A percentile compares a stretch with the other conserved stretches of the same genome.
Evolutionary conservation across 257 asterid genomes (phyloP).

Genomic region (Gardenia jasminoides): DNA sequence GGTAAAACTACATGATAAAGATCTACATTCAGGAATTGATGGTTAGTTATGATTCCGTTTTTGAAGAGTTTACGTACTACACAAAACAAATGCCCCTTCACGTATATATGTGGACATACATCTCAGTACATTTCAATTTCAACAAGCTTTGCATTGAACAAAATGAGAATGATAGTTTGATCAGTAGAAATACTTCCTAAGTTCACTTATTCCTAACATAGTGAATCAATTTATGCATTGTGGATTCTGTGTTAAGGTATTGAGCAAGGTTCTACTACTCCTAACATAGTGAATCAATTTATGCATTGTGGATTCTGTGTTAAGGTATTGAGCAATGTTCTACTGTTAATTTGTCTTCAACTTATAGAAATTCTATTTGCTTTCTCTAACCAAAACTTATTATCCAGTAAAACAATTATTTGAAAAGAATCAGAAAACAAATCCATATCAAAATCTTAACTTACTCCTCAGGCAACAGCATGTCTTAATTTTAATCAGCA

Average conservation of each 20-base stretch:
- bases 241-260: no score
- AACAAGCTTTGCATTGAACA: no score
- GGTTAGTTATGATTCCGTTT: neutral
- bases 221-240: no score
- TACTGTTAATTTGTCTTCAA: neutral
- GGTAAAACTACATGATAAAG: neutral
- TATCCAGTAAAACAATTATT: neutral
- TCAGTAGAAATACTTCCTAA: neutral
- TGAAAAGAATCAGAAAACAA: neutral
- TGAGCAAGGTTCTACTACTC: no score
- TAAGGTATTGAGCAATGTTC: no score
- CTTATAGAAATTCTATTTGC: neutral
- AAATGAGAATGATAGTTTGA: no score
- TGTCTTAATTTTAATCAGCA: neutral
- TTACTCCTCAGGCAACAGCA: neutral
- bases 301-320: no score
- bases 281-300: no score
- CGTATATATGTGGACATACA: no score
- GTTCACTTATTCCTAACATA: neutral
- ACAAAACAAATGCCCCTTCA: no score
- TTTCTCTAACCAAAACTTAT: neutral
- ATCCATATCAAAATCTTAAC: neutral
- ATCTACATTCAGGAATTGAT: neutral
- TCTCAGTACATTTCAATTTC: no score
- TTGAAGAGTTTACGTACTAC: neutral